phyloP scores from a whole-genome alignment of 2,329 filamentous ascomycete species.

The Chalara sp. region DNA sequence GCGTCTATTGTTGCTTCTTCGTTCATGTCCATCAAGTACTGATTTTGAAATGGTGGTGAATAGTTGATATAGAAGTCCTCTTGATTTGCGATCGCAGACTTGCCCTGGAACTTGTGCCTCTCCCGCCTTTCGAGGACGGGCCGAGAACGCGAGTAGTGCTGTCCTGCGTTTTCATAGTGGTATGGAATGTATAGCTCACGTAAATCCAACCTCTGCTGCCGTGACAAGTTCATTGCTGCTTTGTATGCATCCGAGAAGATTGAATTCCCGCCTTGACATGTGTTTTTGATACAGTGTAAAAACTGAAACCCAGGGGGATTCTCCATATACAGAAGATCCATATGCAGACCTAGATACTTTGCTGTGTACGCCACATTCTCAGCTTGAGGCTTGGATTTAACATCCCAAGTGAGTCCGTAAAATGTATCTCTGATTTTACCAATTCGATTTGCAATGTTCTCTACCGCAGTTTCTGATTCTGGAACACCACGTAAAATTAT shows the following conservation, averaged over 20 bases:
- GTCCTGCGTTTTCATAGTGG: constrained; percentile 59
- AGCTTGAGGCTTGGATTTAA: constrained; percentile 71
- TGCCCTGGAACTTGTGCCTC: background rate
- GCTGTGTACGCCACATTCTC: constrained; percentile 92
- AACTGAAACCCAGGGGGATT: constrained; percentile 78
- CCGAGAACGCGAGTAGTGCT: constrained; percentile 54
- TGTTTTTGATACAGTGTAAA: constrained; percentile 82
- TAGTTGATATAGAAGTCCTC: constrained; percentile 45
- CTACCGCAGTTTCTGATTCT: constrained; percentile 56
- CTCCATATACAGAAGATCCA: constrained; percentile 84
- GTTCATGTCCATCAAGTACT: constrained; percentile 28
- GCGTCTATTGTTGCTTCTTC: constrained; percentile 1
- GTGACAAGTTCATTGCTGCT: constrained; percentile 42
- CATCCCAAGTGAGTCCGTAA: constrained; percentile 88
- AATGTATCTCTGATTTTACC: constrained; percentile 80
- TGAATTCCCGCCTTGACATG: constrained; percentile 72
- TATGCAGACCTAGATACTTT: constrained; percentile 77
- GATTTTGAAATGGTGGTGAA: constrained; percentile 74
- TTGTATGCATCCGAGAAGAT: constrained; percentile 74
- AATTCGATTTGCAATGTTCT: constrained; percentile 62
- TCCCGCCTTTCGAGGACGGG: constrained; percentile 42
- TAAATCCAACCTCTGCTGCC: constrained; percentile 32
- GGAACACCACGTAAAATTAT: constrained; percentile 74
- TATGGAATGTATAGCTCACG: constrained; percentile 44
- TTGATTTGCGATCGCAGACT: constrained; percentile 3